Conservation (phyloP, 2,329 filamentous ascomycete species). For the Herpotrichia juniperi region DNA sequence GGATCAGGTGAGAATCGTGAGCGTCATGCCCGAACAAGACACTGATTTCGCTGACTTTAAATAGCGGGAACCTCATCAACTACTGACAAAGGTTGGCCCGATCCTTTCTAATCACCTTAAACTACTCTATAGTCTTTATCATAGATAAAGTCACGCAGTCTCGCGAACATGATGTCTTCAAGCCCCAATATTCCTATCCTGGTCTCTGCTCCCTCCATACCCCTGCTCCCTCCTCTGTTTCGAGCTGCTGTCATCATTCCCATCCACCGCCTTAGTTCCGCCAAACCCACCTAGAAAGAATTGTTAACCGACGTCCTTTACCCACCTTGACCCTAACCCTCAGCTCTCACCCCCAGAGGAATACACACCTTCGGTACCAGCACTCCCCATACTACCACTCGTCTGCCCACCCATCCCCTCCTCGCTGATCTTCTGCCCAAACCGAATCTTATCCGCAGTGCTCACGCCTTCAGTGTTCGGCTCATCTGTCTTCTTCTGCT, state of each 20-base stretch:
- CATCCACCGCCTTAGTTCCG: constrained; percentile 48
- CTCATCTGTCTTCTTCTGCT: constrained; percentile 36
- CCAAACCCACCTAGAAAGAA: constrained; percentile 45
- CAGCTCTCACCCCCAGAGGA: constrained; percentile 14
- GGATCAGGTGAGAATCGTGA: too few relatives aligned
- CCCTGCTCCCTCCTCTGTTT: constrained; percentile 58
- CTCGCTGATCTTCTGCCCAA: constrained; percentile 63
- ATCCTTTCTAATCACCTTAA: too few relatives aligned
- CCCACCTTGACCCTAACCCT: constrained; percentile 11
- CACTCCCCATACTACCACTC: constrained; percentile 42
- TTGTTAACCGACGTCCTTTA: neutral
- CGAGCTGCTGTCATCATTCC: constrained; percentile 43
- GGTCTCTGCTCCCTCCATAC: constrained; percentile 58
- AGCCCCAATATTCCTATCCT: constrained; percentile 57
- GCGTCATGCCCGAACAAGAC: too few relatives aligned
- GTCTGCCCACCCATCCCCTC: constrained; percentile 62
- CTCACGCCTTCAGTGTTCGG: constrained; percentile 49
- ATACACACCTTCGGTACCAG: constrained; percentile 47
- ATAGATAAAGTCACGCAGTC: too few relatives aligned
- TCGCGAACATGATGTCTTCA: too few relatives aligned
- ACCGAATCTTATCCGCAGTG: constrained; percentile 58
- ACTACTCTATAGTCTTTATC: too few relatives aligned
- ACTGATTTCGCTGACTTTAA: too few relatives aligned
- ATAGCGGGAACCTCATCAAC: too few relatives aligned
- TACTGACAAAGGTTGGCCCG: too few relatives aligned